These are phyloP conservation scores for Diaporthe sp. DNA, from an alignment of 2,329 filamentous ascomycete genomes.

Conservation along the genomic window DNA sequence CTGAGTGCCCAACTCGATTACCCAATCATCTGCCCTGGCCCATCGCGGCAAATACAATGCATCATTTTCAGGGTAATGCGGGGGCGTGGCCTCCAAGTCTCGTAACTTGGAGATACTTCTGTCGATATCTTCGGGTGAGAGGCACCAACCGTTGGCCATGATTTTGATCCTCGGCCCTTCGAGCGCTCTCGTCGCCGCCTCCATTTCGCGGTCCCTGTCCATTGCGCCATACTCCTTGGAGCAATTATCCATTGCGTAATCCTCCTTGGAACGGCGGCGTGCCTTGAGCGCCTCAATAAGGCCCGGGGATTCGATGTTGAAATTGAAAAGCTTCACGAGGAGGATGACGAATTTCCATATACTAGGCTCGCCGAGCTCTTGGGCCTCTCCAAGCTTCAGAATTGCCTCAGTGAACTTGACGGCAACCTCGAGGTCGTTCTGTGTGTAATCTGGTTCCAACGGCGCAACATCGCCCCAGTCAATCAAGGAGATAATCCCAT, in stretches of 20 bases:
- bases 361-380: background rate
- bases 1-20: background rate
- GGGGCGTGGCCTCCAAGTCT: background rate
- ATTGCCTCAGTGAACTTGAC: background rate
- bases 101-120: background rate
- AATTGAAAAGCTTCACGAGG: background rate
- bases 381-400: background rate
- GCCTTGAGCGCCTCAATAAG: background rate
- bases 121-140: background rate
- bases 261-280: background rate
- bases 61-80: background rate
- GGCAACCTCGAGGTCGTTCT: background rate
- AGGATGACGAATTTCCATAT: background rate
- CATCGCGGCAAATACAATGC: background rate
- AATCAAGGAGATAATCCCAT: background rate
- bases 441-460: background rate
- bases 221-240: too few species aligned
- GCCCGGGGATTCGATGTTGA: background rate
- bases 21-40: background rate
- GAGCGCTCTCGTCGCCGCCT: background rate
- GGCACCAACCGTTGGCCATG: background rate
- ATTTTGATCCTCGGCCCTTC: background rate
- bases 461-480: background rate
- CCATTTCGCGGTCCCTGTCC: too few species aligned
- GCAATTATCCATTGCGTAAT: too few species aligned